Evolutionary conservation across 768 basidiomycete genomes (phyloP).

Genomic region (Boletus rubropictus): DNA sequence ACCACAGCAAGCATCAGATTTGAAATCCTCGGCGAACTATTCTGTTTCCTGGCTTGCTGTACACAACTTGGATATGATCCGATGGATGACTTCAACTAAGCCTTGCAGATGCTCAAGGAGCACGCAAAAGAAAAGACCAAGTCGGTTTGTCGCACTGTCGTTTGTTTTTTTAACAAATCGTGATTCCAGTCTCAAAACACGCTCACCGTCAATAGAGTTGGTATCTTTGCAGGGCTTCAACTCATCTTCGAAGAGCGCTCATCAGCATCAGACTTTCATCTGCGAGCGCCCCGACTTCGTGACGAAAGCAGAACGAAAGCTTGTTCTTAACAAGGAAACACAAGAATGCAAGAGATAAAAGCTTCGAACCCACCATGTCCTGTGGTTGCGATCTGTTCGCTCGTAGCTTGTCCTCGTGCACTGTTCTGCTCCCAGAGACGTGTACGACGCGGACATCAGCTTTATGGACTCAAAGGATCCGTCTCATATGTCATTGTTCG

Average conservation of each 20-base stretch:
- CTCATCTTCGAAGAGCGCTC: background rate
- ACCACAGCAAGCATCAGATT: too few relatives aligned
- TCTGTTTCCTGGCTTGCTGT: too few relatives aligned
- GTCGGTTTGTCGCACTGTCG: background rate
- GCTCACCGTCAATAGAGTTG: background rate
- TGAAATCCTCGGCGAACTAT: too few relatives aligned
- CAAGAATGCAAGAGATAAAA: background rate
- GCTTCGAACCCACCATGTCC: background rate
- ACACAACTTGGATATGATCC: too few relatives aligned
- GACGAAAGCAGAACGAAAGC: too few relatives aligned
- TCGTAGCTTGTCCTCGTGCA: background rate
- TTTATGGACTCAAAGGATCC: background rate
- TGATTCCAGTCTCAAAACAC: background rate
- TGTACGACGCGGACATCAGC: background rate
- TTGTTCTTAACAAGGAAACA: too few relatives aligned
- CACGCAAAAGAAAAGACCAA: background rate
- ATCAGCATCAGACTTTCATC: background rate
- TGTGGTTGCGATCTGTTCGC: too few relatives aligned
- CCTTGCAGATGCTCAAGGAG: background rate
- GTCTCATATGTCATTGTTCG: too few relatives aligned
- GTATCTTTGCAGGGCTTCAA: background rate
- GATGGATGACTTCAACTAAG: too few relatives aligned
- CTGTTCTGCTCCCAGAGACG: background rate
- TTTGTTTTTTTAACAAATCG: background rate
- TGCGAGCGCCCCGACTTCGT: too few relatives aligned